phyloP scores from a whole-genome alignment of 208 protist genomes.

The Trypanosomatidae sp. region DNA sequence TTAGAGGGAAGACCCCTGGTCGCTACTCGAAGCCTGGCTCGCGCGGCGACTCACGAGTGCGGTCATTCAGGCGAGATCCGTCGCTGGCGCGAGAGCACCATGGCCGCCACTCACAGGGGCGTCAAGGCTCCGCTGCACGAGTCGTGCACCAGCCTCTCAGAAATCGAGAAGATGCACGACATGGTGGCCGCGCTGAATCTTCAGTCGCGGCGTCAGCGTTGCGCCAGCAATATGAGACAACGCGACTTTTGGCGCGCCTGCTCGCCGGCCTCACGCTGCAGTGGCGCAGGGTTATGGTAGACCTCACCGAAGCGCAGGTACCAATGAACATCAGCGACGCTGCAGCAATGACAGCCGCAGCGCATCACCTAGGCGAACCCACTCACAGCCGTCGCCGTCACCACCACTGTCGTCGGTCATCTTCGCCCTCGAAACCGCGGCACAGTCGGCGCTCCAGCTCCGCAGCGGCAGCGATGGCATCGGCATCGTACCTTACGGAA shows the following conservation, averaged over 20 bases:
- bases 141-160: not conserved
- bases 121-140: not conserved
- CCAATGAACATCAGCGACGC: not conserved
- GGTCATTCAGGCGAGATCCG: not conserved
- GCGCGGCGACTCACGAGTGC: not conserved
- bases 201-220: slow-evolving; percentile 5
- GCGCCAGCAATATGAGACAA: slow-evolving; percentile 20
- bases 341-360: not conserved
- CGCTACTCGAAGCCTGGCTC: not conserved
- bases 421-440: not conserved
- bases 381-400: not conserved
- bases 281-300: slow-evolving; percentile 20
- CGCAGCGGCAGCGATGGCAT: not conserved
- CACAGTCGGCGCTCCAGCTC: not conserved
- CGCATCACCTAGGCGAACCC: not conserved
- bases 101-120: not conserved
- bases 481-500: slow-evolving; percentile 13
- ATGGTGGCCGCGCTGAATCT: not conserved
- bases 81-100: not conserved
- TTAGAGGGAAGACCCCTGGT: not conserved
- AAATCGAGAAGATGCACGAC: not conserved
- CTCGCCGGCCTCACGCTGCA: slow-evolving; percentile 24
- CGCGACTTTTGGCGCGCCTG: slow-evolving; percentile 15
- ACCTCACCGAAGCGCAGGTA: slow-evolving; percentile 1
- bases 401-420: not conserved